Evolutionary conservation across 345 rosid species (phyloP).

Genomic region (Salix purpurea): DNA sequence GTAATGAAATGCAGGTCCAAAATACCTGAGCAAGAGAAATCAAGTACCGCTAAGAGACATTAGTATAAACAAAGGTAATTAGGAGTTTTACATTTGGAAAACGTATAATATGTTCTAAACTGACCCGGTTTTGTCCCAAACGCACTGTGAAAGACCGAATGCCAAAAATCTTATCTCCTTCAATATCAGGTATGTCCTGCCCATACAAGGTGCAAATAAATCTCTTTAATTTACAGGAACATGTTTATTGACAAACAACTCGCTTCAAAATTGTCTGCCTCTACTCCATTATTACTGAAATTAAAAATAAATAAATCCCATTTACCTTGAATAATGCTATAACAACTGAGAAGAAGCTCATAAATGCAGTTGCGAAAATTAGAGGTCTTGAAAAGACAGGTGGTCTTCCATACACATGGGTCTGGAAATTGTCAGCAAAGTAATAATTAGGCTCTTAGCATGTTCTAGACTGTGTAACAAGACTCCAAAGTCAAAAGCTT

Average conservation of each 20-base stretch:
- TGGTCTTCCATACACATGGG: conserved; percentile 68
- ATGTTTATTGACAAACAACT: not conserved
- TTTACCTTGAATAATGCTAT: conserved; percentile 92
- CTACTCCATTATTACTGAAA: not conserved
- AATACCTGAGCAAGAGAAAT: conserved; percentile 56
- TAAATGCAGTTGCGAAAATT: conserved; percentile 87
- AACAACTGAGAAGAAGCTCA: conserved; percentile 95
- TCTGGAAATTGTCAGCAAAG: conserved; percentile 42
- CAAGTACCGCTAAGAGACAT: not conserved
- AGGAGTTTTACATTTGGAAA: not conserved
- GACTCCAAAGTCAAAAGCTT: not conserved
- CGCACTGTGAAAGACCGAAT: conserved; percentile 76
- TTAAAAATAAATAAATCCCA: not conserved
- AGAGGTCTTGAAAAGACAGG: conserved; percentile 61
- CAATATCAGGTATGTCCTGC: conserved; percentile 95
- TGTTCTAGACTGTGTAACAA: not conserved
- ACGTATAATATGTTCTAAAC: not conserved
- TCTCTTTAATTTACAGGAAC: not conserved
- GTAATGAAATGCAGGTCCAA: conserved; percentile 80
- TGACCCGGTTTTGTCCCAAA: conserved; percentile 73
- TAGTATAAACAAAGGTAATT: not conserved
- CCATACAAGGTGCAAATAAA: conserved; percentile 3
- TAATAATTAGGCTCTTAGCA: conserved; percentile 6
- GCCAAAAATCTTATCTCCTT: conserved; percentile 86
- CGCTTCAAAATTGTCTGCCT: not conserved